These are phyloP conservation scores for Papiliotrema laurentii DNA, from an alignment of 1,284 basidiomycete species.

Conservation along the genomic window DNA sequence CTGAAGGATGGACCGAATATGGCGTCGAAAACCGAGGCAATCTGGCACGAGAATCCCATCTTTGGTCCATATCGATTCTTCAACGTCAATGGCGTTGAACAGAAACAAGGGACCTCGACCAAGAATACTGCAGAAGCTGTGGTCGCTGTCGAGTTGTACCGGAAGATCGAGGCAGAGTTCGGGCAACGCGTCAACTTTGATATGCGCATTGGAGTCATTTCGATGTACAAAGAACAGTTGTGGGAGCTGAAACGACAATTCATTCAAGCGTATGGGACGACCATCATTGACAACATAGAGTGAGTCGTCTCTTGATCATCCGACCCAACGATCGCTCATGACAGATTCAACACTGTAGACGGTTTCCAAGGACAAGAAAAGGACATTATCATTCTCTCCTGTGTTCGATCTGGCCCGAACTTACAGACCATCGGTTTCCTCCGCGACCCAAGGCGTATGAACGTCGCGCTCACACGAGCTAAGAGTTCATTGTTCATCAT, in stretches of 20 bases:
- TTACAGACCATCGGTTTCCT: slow-evolving; percentile 81
- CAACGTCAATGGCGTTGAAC: slow-evolving; percentile 58
- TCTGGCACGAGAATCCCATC: slow-evolving; percentile 77
- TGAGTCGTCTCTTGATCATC: slow-evolving; percentile 22
- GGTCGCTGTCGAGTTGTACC: slow-evolving; percentile 74
- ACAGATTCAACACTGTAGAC: slow-evolving; percentile 88
- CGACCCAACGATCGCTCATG: slow-evolving; percentile 3
- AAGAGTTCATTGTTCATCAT: slow-evolving; percentile 91
- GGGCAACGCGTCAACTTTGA: slow-evolving; percentile 59
- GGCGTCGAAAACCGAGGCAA: slow-evolving; percentile 71
- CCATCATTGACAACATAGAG: slow-evolving; percentile 70
- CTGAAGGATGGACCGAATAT: slow-evolving; percentile 86
- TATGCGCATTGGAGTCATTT: slow-evolving; percentile 80
- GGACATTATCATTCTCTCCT: slow-evolving; percentile 91
- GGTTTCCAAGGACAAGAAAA: slow-evolving; percentile 98
- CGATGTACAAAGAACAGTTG: slow-evolving; percentile 94
- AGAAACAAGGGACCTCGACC: slow-evolving; percentile 62
- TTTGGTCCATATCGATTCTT: slow-evolving; percentile 90
- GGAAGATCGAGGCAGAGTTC: slow-evolving; percentile 66
- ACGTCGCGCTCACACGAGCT: slow-evolving; percentile 94
- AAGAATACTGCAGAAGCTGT: slow-evolving; percentile 74
- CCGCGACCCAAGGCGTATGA: slow-evolving; percentile 81
- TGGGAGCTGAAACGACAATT: slow-evolving; percentile 71
- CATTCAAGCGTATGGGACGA: slow-evolving; percentile 63
- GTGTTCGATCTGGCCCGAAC: slow-evolving; percentile 83